Evolutionary conservation across 1,139 yeast species (phyloP).

Genomic region (Candida tropicalis): DNA sequence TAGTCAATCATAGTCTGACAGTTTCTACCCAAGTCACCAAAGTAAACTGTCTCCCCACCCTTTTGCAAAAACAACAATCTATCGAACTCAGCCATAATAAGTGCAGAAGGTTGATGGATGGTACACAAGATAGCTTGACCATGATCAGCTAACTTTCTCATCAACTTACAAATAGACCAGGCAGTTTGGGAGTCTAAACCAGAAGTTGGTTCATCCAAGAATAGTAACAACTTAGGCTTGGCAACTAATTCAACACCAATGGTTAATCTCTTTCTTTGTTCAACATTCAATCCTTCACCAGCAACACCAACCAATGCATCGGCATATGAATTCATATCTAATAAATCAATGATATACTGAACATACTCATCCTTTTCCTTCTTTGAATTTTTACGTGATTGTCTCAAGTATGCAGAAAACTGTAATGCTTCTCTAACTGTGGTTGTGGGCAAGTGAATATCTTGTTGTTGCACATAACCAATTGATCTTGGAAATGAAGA

Average conservation of each 20-base stretch:
- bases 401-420: conserved; percentile 40
- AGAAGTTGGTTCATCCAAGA: conserved; percentile 42
- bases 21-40: conserved; percentile 62
- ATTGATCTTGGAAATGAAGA: conserved; percentile 42
- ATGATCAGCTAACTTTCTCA: conserved; percentile 42
- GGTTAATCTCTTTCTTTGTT: conserved; percentile 40
- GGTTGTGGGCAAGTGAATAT: conserved; percentile 37
- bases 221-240: conserved; percentile 36
- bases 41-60: conserved; percentile 64
- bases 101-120: conserved; percentile 44
- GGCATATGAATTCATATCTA: conserved; percentile 23
- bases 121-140: conserved; percentile 47
- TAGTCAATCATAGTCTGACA: conserved; percentile 52
- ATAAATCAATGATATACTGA: conserved; percentile 36
- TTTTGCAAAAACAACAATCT: conserved; percentile 38
- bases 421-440: conserved; percentile 41
- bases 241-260: conserved; percentile 46
- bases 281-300: conserved; percentile 45
- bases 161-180: conserved; percentile 44
- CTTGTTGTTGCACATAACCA: conserved; percentile 45
- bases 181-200: conserved; percentile 47
- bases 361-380: conserved; percentile 38
- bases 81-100: conserved; percentile 36
- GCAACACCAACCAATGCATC: conserved; percentile 46
- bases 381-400: conserved; percentile 29